These are phyloP conservation scores for Anthoceros angustus DNA, from an alignment of 225 moss, liverwort and hornwort species.

Conservation along the genomic window DNA sequence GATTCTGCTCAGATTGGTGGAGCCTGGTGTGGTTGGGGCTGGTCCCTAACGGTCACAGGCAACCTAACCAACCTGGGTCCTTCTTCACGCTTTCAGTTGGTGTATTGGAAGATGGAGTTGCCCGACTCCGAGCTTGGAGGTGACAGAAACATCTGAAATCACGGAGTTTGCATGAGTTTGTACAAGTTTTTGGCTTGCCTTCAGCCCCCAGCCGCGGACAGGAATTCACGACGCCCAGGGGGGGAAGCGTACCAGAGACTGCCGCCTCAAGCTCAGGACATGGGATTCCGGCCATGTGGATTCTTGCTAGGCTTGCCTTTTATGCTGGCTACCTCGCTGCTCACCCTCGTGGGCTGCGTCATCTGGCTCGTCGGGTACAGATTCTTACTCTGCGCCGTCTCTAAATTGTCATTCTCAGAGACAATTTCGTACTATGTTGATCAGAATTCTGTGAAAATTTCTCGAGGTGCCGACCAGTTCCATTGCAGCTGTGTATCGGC, in stretches of 20 bases:
- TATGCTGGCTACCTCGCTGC: neutral
- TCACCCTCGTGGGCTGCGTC: neutral
- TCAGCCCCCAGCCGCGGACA: too few relatives aligned
- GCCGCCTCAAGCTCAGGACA: neutral
- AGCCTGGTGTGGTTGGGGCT: too few relatives aligned
- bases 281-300: conserved; percentile 4
- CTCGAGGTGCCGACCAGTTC: neutral
- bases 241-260: too few relatives aligned
- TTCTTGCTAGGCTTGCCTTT: neutral
- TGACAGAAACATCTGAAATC: too few relatives aligned
- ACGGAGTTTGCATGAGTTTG: too few relatives aligned
- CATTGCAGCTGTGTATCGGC: neutral
- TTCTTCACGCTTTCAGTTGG: too few relatives aligned
- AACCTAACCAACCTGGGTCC: too few relatives aligned
- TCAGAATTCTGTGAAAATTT: neutral
- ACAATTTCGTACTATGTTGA: neutral
- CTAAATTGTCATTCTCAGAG: neutral
- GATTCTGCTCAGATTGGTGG: neutral
- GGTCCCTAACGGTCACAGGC: too few relatives aligned
- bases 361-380: conserved; percentile 1
- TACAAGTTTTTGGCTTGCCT: too few relatives aligned
- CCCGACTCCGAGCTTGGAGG: too few relatives aligned
- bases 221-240: too few relatives aligned
- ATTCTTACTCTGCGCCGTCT: neutral
- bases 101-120: too few relatives aligned